phyloP scores from a whole-genome alignment of 768 basidiomycete genomes.

The Kwoniella sp. region DNA sequence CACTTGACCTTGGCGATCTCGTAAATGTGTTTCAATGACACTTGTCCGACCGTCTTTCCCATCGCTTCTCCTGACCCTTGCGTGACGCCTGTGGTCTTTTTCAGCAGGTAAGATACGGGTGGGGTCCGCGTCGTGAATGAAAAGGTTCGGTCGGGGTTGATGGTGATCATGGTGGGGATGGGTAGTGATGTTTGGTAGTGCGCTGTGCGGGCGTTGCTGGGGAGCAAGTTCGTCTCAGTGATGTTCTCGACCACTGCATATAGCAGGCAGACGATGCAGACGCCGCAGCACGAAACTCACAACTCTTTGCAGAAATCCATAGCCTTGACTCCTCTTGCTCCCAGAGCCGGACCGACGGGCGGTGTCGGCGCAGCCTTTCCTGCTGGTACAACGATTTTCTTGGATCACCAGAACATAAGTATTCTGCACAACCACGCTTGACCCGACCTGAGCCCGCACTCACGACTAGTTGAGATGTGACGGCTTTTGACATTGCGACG shows the following conservation, averaged over 20 bases:
- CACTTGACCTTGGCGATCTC: constrained; percentile 98
- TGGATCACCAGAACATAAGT: too few species aligned
- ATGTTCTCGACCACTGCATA: neutral
- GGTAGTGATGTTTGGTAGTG: constrained; percentile 80
- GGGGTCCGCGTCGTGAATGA: constrained; percentile 81
- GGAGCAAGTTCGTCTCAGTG: neutral
- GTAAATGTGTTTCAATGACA: constrained; percentile 89
- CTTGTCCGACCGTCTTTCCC: constrained; percentile 52
- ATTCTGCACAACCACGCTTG: too few species aligned
- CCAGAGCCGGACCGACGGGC: constrained; percentile 93
- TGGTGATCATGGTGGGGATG: constrained; percentile 83
- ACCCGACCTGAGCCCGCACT: neutral
- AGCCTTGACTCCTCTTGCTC: constrained; percentile 95
- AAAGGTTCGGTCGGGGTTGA: constrained; percentile 93
- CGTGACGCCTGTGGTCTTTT: constrained; percentile 81
- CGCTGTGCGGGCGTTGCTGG: constrained; percentile 81
- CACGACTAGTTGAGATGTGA: constrained; percentile 11
- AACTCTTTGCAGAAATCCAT: constrained; percentile 99
- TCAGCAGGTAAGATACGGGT: constrained; percentile 81
- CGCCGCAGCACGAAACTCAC: constrained; percentile 22
- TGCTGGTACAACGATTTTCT: constrained; percentile 71
- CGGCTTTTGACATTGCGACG: constrained; percentile 4
- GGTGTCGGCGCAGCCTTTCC: constrained; percentile 95
- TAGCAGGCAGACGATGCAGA: neutral
- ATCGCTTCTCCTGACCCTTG: constrained; percentile 65